A percentile compares a stretch with the other conserved stretches of the same genome.
phyloP scores from a whole-genome alignment of 139 green algal genomes.

The Chlorella sp. region DNA sequence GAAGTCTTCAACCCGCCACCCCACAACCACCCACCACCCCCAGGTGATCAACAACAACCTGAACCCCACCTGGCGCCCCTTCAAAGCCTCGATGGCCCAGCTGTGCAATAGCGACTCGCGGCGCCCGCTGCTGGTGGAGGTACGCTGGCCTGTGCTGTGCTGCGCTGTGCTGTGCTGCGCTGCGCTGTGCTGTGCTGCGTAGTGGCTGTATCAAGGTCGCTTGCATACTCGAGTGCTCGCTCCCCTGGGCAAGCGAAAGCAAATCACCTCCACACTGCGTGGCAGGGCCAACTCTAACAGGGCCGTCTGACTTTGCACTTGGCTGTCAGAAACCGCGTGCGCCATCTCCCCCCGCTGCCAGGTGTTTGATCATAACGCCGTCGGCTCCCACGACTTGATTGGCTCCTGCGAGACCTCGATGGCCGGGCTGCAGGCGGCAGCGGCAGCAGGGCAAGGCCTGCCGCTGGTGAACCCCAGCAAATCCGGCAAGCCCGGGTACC shows the following conservation, averaged over 20 bases:
- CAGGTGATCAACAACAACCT: constrained; percentile 48
- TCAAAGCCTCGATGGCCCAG: constrained; percentile 26
- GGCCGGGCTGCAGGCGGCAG: background rate
- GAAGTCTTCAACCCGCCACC: background rate
- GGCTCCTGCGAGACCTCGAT: constrained; percentile 8
- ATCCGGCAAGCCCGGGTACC: background rate
- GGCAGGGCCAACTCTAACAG: too few relatives aligned
- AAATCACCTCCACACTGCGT: background rate
- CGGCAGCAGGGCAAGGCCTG: background rate
- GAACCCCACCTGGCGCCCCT: constrained; percentile 44
- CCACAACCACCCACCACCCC: background rate
- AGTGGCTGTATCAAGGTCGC: too few relatives aligned
- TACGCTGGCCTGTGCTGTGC: background rate
- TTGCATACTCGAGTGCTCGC: too few relatives aligned
- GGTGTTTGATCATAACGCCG: constrained; percentile 37
- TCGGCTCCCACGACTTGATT: constrained; percentile 36
- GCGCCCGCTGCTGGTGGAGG: constrained; percentile 36
- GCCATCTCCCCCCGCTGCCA: background rate
- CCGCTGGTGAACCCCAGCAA: constrained; percentile 23
- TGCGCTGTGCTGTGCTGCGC: background rate
- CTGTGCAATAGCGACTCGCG: constrained; percentile 48
- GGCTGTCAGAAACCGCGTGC: too few relatives aligned
- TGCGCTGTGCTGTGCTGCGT: background rate
- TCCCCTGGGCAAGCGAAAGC: background rate
- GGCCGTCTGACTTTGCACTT: background rate